These are phyloP conservation scores for Rhodotorula toruloides DNA, from an alignment of 768 basidiomycete genomes.

Conservation along the genomic window DNA sequence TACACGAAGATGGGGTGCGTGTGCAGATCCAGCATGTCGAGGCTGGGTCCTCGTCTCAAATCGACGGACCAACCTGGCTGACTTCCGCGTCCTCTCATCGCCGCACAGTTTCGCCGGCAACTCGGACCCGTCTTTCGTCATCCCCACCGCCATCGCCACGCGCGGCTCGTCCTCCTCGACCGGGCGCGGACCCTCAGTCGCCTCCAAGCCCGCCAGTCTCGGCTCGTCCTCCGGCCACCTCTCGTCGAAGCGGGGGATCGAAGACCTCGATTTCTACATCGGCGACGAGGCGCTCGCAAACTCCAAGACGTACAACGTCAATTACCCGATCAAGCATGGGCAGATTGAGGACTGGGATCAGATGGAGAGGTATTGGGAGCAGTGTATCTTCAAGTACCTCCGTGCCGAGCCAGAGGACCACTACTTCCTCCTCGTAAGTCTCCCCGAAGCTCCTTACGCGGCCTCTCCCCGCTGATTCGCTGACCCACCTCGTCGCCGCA, in stretches of 20 bases:
- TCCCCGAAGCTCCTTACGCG: conserved; percentile 27
- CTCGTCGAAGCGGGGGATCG: conserved; percentile 92
- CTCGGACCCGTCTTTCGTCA: conserved; percentile 98
- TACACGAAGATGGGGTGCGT: conserved; percentile 93
- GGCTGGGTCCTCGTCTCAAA: not conserved
- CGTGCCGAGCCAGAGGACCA: conserved; percentile 98
- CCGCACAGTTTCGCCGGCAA: conserved; percentile 86
- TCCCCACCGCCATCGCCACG: conserved; percentile 94
- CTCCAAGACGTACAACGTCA: conserved; percentile 88
- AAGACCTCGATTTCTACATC: conserved; percentile 99
- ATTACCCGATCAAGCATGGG: conserved; percentile 95
- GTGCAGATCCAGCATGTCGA: not conserved
- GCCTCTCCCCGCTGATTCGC: not conserved
- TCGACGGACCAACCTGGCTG: not conserved
- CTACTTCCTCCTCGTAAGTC: conserved; percentile 84
- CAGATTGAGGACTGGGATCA: conserved; percentile 64
- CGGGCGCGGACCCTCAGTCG: conserved; percentile 49
- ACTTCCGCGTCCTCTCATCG: not conserved
- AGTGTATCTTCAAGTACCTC: conserved; percentile 99
- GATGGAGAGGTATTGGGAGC: conserved; percentile 99
- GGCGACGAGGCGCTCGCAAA: conserved; percentile 96
- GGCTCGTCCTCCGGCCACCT: conserved; percentile 70
- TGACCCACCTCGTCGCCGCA: conserved; percentile 44
- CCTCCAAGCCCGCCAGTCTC: conserved; percentile 54
- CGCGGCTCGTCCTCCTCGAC: conserved; percentile 47